phyloP scores from a whole-genome alignment of 495 filamentous ascomycete genomes.

The Neohortaea acidophila region DNA sequence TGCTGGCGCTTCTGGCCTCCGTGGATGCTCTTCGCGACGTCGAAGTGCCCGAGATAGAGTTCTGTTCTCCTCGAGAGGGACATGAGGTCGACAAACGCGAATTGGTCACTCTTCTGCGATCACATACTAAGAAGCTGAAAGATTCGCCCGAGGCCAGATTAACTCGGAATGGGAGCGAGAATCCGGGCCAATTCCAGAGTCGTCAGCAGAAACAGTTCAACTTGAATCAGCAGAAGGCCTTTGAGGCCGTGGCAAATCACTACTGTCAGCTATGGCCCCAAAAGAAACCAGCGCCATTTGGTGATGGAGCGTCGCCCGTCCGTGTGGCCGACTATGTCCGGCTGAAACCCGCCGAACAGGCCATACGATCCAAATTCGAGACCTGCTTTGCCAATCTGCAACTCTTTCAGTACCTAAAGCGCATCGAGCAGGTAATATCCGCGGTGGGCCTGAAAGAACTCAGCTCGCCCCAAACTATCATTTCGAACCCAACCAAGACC shows the following conservation, averaged over 20 bases:
- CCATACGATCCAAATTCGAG: slow-evolving; percentile 17
- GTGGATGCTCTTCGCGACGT: not conserved
- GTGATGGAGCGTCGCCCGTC: not conserved
- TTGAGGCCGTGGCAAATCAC: not conserved
- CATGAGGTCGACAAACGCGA: not conserved
- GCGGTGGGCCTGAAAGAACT: too few relatives aligned
- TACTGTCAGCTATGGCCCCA: not conserved
- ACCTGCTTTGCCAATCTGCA: slow-evolving; percentile 26
- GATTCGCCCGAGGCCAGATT: not conserved
- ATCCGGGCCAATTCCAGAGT: not conserved
- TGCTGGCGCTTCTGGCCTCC: slow-evolving; percentile 9
- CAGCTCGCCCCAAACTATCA: too few relatives aligned
- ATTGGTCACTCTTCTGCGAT: not conserved
- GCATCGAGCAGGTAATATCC: slow-evolving; percentile 3
- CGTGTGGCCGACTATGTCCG: slow-evolving; percentile 1
- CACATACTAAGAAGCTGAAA: not conserved
- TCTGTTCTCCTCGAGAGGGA: not conserved
- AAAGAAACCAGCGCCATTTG: not conserved
- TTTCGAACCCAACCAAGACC: too few relatives aligned
- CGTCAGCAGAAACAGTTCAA: not conserved
- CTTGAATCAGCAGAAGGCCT: not conserved
- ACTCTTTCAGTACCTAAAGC: slow-evolving; percentile 19
- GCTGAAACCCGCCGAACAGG: not conserved
- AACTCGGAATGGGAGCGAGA: not conserved
- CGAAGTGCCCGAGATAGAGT: not conserved